A percentile compares a stretch with the other conserved stretches of the same genome.
phyloP scores from a whole-genome alignment of 2,329 filamentous ascomycete species.

The Lasiodiplodia sp. region DNA sequence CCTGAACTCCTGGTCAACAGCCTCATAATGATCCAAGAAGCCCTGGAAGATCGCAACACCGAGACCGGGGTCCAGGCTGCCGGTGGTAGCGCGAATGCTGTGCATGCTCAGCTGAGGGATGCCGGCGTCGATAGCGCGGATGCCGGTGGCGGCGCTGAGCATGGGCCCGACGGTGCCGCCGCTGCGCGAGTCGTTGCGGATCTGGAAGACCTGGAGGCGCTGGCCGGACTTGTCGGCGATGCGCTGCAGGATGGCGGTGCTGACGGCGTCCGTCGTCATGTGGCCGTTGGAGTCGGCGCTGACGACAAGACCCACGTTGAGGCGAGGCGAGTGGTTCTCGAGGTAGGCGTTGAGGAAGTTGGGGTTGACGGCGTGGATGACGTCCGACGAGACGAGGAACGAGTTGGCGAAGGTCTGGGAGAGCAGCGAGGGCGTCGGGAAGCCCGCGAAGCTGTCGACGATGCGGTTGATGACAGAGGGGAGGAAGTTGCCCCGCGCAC shows the following conservation, averaged over 20 bases:
- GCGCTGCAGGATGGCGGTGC: slow-evolving; percentile 78
- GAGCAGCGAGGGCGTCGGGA: slow-evolving; percentile 63
- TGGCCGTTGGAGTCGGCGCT: slow-evolving; percentile 88
- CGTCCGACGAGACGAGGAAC: slow-evolving; percentile 91
- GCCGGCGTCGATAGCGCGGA: slow-evolving; percentile 84
- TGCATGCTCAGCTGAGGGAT: slow-evolving; percentile 96
- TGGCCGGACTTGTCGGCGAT: slow-evolving; percentile 77
- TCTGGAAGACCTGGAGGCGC: slow-evolving; percentile 88
- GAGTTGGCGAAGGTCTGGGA: slow-evolving; percentile 88
- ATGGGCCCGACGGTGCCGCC: slow-evolving; percentile 97
- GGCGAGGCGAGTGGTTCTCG: slow-evolving; percentile 80
- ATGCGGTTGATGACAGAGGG: slow-evolving; percentile 81
- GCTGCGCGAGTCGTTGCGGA: slow-evolving; percentile 86
- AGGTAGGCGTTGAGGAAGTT: slow-evolving; percentile 90
- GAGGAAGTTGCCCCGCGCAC: slow-evolving; percentile 88
- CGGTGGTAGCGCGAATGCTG: slow-evolving; percentile 86
- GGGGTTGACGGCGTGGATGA: slow-evolving; percentile 92
- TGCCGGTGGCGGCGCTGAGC: slow-evolving; percentile 80
- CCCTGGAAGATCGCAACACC: slow-evolving; percentile 89
- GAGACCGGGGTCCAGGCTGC: slow-evolving; percentile 82
- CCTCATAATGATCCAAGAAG: slow-evolving; percentile 86
- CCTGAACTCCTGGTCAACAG: slow-evolving; percentile 80
- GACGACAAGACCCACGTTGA: slow-evolving; percentile 87
- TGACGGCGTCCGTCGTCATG: slow-evolving; percentile 93
- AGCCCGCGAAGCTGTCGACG: slow-evolving; percentile 69